Base-by-base conservation (phyloP, 192 early-diverging fungal species). In the Chytriomyces hyalinus region DNA sequence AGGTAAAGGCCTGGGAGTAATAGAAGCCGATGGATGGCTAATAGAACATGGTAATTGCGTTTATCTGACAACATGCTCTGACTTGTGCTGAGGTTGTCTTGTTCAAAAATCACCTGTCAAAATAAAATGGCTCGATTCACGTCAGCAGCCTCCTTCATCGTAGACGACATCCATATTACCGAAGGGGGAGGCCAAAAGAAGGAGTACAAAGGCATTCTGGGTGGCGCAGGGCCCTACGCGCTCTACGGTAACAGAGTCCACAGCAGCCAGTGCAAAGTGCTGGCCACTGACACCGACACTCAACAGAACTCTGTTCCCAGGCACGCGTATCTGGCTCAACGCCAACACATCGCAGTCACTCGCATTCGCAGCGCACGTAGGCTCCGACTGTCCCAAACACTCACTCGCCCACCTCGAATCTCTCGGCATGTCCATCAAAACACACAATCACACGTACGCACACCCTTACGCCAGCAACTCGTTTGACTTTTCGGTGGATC, bases 141-240 rank as follows among this genome's bases (percentile, higher is more conserved):
- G 10, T 61, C 49, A 15, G 77, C 44, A 11, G 77, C 67, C 50
- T 78, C 77, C 15, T 70, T 78, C 11, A 75, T 78, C 22, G 63
- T 78, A 8, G 77, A 78, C 68, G 77, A 78, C 68, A 78, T 78
- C 46, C 57, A 43, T 26, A 62, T 78, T 15, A n/a, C 13, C 5
- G 22, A 75, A 10, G 26, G 5, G 9, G 24, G 36, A 22, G 53
- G 11, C 28, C 22, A 28, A 24, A 7, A n/a, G 10, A 50, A 70
- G 53, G 68, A 70, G 36, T 22, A 26, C n/a, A 49, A 15, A 36
- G 70, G 24, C 5, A 46, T 71, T 15, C 48, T 78, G 20, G 77
- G 77, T 28, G 77, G 77, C 2, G 77, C 57, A 17, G 77, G 77
- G 9, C n/a, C 62, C n/a, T 70, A 62, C 53, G n/a, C 26, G 4